Percentiles rank a stretch among this genome's conserved stretches.
Conservation (phyloP, 2,329 filamentous ascomycete species). For the Pseudocercospora fuligena region DNA sequence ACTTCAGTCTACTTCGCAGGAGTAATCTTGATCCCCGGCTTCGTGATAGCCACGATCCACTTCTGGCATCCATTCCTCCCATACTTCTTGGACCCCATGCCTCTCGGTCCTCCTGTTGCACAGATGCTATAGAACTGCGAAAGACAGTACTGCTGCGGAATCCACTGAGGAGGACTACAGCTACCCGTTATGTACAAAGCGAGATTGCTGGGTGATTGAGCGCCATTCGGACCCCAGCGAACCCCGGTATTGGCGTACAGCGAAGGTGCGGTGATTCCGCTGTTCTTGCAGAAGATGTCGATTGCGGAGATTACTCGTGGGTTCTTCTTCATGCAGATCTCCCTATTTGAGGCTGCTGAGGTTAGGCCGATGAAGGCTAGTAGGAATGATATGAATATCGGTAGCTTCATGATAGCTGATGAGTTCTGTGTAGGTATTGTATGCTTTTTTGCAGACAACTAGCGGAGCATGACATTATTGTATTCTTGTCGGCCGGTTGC, state of each 20-base stretch:
- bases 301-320: conserved; percentile 4
- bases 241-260: conserved; percentile 5
- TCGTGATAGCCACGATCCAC: background rate
- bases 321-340: conserved; percentile 6
- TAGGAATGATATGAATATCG: background rate
- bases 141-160: conserved; percentile 9
- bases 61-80: conserved; percentile 8
- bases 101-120: background rate
- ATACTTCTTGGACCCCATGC: background rate
- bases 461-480: background rate
- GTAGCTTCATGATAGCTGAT: background rate
- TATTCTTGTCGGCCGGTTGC: background rate
- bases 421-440: background rate
- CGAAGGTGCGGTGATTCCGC: background rate
- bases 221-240: background rate
- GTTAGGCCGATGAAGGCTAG: background rate
- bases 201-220: background rate
- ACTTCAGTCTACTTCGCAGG: background rate
- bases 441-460: background rate
- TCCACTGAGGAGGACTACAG: conserved; percentile 8
- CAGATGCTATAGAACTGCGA: conserved; percentile 11
- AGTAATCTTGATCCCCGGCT: conserved; percentile 4
- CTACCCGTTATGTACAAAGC: background rate
- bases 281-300: conserved; percentile 6
- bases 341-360: conserved; percentile 6